A percentile compares a stretch with the other conserved stretches of the same genome.
These are phyloP conservation scores for Fragilariopsis cylindrus DNA, from an alignment of 108 stramenopile genomes.

Conservation along the genomic window DNA sequence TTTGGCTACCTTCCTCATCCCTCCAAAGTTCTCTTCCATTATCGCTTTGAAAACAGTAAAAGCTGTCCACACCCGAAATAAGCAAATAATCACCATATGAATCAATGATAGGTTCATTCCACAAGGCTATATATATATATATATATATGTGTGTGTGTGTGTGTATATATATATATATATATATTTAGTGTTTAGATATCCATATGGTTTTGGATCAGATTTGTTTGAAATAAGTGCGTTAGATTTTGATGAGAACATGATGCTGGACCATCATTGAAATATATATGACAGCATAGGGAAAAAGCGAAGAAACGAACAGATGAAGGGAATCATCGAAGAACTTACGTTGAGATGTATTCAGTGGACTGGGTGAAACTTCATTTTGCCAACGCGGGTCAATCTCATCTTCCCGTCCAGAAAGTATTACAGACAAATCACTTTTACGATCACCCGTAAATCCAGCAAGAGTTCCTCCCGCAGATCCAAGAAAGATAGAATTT, in stretches of 20 bases:
- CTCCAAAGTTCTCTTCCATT: conserved; percentile 33
- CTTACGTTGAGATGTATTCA: conserved; percentile 42
- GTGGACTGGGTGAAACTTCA: conserved; percentile 18
- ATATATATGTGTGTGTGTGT: too few species aligned
- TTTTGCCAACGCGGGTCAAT: conserved; percentile 22
- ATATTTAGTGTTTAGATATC: too few species aligned
- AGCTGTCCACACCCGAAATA: conserved; percentile 12
- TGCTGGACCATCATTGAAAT: conserved; percentile 4
- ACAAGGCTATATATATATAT: conserved; percentile 17
- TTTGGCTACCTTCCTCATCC: conserved; percentile 10
- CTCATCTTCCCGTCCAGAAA: conserved; percentile 15
- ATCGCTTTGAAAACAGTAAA: conserved; percentile 25
- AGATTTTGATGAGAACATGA: too few species aligned
- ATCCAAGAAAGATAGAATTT: conserved; percentile 33
- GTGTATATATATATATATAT: too few species aligned
- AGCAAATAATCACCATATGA: conserved; percentile 11
- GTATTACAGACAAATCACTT: conserved; percentile 18
- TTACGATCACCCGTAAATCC: conserved; percentile 28
- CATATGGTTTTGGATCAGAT: too few species aligned
- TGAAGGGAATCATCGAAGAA: not conserved
- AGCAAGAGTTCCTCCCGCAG: conserved; percentile 20
- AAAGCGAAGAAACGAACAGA: not conserved
- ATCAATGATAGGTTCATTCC: conserved; percentile 22
- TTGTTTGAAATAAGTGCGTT: too few species aligned
- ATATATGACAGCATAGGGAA: not conserved